Evolutionary conservation across 2,329 filamentous ascomycete genomes (phyloP).

Genomic region (Trichophyton benhamiae): DNA sequence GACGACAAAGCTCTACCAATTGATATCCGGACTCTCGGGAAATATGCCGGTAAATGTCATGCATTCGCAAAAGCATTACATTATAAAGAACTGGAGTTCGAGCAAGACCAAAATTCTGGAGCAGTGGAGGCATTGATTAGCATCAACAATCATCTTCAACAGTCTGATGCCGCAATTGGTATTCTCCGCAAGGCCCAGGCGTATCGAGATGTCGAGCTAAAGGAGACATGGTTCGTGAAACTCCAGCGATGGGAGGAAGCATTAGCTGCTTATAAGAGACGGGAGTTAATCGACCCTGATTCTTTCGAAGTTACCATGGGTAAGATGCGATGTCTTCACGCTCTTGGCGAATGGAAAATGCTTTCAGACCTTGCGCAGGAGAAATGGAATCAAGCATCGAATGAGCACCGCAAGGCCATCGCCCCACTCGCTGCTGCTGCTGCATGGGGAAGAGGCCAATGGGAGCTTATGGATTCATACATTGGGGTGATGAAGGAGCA

Average conservation of each 20-base stretch:
- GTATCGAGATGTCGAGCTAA: conserved; percentile 89
- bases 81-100: conserved; percentile 97
- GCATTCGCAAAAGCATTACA: conserved; percentile 96
- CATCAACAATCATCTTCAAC: conserved; percentile 98
- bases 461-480: conserved; percentile 97
- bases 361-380: conserved; percentile 79
- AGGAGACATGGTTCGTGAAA: conserved; percentile 99
- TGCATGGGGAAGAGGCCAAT: conserved; percentile 91
- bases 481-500: conserved; percentile 86
- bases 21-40: conserved; percentile 85
- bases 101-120: conserved; percentile 90
- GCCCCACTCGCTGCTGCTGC: conserved; percentile 89
- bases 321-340: conserved; percentile 97
- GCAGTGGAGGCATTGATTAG: conserved; percentile 95
- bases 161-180: conserved; percentile 95
- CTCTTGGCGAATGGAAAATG: conserved; percentile 92
- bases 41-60: conserved; percentile 92
- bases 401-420: conserved; percentile 80
- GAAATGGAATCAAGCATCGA: conserved; percentile 81
- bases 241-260: conserved; percentile 97
- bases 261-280: conserved; percentile 63
- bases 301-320: conserved; percentile 97
- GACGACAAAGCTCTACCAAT: conserved; percentile 97
- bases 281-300: conserved; percentile 60
- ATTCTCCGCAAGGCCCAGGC: conserved; percentile 92